These are phyloP conservation scores for Fusarium nurragi DNA, from an alignment of 2,329 filamentous ascomycete genomes.

Conservation along the genomic window DNA sequence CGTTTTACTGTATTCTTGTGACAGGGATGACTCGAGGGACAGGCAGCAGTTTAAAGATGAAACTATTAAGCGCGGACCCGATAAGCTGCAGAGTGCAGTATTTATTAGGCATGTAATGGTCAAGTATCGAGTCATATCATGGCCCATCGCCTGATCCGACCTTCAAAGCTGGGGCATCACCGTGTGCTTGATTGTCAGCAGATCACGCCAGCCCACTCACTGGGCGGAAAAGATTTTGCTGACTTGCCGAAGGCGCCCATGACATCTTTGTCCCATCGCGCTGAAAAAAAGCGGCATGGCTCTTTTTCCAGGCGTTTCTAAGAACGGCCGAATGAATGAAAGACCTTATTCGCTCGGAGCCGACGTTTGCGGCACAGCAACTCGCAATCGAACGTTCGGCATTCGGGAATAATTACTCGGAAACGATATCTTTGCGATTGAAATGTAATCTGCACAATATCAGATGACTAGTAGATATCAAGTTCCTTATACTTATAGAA, in stretches of 20 bases:
- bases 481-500: too few species aligned
- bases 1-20: conserved; percentile 3
- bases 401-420: background rate
- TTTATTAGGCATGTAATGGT: background rate
- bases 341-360: background rate
- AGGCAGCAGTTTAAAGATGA: conserved; percentile 28
- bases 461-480: too few species aligned
- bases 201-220: background rate
- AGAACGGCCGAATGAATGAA: background rate
- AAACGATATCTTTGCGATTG: too few species aligned
- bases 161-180: background rate
- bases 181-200: too few species aligned
- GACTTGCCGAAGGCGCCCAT: background rate
- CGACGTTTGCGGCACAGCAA: background rate
- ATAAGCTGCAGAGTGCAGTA: background rate
- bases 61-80: conserved; percentile 5
- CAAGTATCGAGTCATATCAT: conserved; percentile 1
- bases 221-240: background rate
- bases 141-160: conserved; percentile 1
- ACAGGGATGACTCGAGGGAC: background rate
- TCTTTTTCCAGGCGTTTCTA: background rate
- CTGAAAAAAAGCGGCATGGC: too few species aligned
- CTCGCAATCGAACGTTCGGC: background rate
- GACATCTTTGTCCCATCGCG: background rate
- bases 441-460: too few species aligned